Base-by-base conservation (phyloP, 2,329 filamentous ascomycete genomes). In the Claviceps spartinae region DNA sequence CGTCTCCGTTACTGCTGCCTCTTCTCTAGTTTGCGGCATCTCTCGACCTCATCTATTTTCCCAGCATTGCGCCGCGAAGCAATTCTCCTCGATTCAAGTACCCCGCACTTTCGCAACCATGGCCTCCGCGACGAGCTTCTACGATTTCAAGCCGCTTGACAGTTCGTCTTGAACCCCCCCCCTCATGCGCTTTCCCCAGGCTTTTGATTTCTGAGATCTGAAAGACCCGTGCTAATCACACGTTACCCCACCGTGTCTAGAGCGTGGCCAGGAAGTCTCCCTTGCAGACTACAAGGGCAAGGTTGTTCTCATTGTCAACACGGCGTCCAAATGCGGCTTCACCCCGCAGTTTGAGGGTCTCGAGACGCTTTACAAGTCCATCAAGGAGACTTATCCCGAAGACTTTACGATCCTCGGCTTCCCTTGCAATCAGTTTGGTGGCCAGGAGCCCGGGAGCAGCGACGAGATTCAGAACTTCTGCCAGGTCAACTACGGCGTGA, bases 261-360 rank as follows among this genome's bases (percentile, higher is more conserved):
- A 69, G 64, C 59, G 82, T 67, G 89, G 88, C 68, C 65, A 79
- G 52, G 78, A 85, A 59, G 84, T 84, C 65, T 74, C 82, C 54
- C 77, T 97, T 58, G 65, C 73, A 59, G 70, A 83, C 55, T 86
- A 88, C 72, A 82, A 87, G 68, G 87, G 85, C 78, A 97, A 97
- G 72, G 91, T 97, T 60, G 81, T 97, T 61, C 84, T 98, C 55
- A 77, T 95, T 63, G 89, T 98, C 73, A 98, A 98, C 81, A 96
- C 91, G 1, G 93, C 93, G 60, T 95, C 88, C 68, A 96, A 97
- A 76, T 98, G 93, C 76, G 91, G 93, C 68, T 97, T 97, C 81
- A 97, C 93, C 2, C 89, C 89, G 13, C 93, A 98, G 72, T 96
- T 93, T 71, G 83, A 80, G 57, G 88, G 86, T 36, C 86, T 98